Percentiles rank a stretch among this genome's conserved stretches.
Conservation (phyloP, 2,329 filamentous ascomycete genomes). For the Talaromyces funiculosus region DNA sequence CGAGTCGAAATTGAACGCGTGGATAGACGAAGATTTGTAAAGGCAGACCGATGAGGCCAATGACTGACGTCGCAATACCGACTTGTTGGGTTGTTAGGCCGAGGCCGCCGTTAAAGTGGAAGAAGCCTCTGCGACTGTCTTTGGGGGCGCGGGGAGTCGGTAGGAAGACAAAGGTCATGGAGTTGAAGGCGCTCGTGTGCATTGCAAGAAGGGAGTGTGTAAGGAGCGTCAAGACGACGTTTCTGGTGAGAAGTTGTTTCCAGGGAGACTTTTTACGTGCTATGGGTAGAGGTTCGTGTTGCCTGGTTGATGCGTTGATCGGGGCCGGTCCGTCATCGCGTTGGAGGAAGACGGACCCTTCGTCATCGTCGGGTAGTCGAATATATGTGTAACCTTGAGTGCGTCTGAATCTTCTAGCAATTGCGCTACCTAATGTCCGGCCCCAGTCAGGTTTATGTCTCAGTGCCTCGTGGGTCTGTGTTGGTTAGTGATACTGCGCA, state of each 20-base stretch:
- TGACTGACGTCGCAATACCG: conserved; percentile 70
- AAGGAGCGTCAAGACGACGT: conserved; percentile 54
- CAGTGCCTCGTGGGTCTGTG: conserved; percentile 34
- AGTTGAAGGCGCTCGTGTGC: conserved; percentile 70
- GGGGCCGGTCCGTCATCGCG: conserved; percentile 22
- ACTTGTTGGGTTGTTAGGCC: conserved; percentile 66
- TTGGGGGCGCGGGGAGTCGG: conserved; percentile 59
- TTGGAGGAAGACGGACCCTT: conserved; percentile 31
- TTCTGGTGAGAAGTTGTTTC: conserved; percentile 48
- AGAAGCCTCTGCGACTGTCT: conserved; percentile 37
- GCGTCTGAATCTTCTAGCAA: conserved; percentile 25
- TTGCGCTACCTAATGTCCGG: conserved; percentile 31
- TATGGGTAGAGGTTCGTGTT: conserved; percentile 21
- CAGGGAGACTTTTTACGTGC: conserved; percentile 42
- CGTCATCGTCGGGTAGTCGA: conserved; percentile 26
- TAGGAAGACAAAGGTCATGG: conserved; percentile 70
- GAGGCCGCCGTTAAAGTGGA: conserved; percentile 65
- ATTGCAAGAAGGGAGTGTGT: conserved; percentile 65
- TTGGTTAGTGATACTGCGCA: neutral
- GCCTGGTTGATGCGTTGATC: conserved; percentile 22
- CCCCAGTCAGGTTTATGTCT: conserved; percentile 39
- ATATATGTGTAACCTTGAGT: conserved; percentile 28
- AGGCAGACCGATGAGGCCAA: conserved; percentile 68
- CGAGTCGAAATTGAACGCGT: conserved; percentile 58
- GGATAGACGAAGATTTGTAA: conserved; percentile 70